Percentiles rank a stretch among this genome's conserved stretches.
phyloP scores from a whole-genome alignment of 768 basidiomycete genomes.

The Rhodocollybia butyracea region DNA sequence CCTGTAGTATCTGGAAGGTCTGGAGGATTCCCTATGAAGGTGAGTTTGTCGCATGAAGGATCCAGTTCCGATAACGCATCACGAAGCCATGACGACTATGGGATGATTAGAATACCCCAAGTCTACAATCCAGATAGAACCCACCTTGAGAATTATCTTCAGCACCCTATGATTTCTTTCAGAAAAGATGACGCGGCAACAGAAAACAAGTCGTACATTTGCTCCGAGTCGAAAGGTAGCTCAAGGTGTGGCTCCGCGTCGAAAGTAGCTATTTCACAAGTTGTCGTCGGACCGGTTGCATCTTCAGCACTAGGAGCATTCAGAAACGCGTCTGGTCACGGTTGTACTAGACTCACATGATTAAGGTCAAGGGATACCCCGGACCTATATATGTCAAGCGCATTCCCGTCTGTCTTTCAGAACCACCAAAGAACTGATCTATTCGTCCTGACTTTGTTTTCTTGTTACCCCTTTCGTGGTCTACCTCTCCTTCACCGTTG shows the following conservation, averaged over 20 bases:
- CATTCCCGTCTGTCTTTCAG: constrained; percentile 77
- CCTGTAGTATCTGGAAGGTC: constrained; percentile 17
- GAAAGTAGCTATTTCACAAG: constrained; percentile 83
- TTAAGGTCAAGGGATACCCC: constrained; percentile 74
- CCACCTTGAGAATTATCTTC: constrained; percentile 83
- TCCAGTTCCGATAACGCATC: constrained; percentile 92
- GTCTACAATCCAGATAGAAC: too few species aligned
- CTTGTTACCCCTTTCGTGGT: constrained; percentile 14
- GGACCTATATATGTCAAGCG: constrained; percentile 77
- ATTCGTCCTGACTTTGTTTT: constrained; percentile 27
- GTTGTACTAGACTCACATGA: constrained; percentile 59
- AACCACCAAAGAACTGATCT: constrained; percentile 55
- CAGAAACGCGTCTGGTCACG: neutral
- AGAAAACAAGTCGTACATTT: constrained; percentile 40
- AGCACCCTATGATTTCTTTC: constrained; percentile 45
- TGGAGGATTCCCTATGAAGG: constrained; percentile 75
- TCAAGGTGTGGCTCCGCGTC: constrained; percentile 81
- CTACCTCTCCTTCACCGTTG: constrained; percentile 29
- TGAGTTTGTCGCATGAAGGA: constrained; percentile 80
- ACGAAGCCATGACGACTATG: constrained; percentile 84
- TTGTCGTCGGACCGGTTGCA: constrained; percentile 77
- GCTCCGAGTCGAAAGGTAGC: constrained; percentile 69
- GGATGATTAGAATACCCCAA: too few species aligned
- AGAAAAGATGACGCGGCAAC: neutral
- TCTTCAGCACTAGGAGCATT: constrained; percentile 60